Conservation (phyloP, 75 land plant species). For the Pseudotsuga menziesii region DNA sequence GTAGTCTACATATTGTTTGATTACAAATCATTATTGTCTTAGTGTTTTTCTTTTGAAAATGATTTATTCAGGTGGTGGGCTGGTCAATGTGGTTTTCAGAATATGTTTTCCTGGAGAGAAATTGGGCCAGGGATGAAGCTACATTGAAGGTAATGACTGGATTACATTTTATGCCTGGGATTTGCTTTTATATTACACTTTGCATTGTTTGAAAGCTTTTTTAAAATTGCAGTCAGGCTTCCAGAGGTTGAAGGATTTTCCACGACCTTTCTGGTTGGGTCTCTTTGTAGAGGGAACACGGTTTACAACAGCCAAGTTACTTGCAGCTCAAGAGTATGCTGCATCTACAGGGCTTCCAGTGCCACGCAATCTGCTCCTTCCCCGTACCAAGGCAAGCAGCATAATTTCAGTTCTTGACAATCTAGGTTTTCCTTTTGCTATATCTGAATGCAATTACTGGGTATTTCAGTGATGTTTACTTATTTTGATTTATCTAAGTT, state of each 20-base stretch:
- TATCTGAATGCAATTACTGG: not conserved
- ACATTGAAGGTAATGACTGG: slow-evolving; percentile 32
- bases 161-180: not conserved
- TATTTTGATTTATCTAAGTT: not conserved
- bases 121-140: slow-evolving; percentile 41
- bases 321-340: slow-evolving; percentile 49
- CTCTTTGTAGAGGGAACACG: slow-evolving; percentile 60
- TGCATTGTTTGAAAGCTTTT: not conserved
- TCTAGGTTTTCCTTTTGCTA: not conserved
- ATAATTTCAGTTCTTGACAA: not conserved
- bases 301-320: slow-evolving; percentile 40
- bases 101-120: slow-evolving; percentile 49
- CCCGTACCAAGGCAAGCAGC: slow-evolving; percentile 41
- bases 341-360: slow-evolving; percentile 25
- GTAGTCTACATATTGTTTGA: not conserved
- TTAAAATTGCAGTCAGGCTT: slow-evolving; percentile 33
- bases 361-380: slow-evolving; percentile 44
- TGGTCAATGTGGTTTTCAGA: slow-evolving; percentile 66
- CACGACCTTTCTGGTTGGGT: slow-evolving; percentile 44
- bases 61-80: slow-evolving; percentile 35
- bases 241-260: slow-evolving; percentile 38
- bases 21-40: not conserved
- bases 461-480: not conserved
- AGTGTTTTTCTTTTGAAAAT: not conserved
- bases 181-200: not conserved